Evolutionary conservation across 345 rosid genomes (phyloP).

Genomic region (Boechera divaricarpa): DNA sequence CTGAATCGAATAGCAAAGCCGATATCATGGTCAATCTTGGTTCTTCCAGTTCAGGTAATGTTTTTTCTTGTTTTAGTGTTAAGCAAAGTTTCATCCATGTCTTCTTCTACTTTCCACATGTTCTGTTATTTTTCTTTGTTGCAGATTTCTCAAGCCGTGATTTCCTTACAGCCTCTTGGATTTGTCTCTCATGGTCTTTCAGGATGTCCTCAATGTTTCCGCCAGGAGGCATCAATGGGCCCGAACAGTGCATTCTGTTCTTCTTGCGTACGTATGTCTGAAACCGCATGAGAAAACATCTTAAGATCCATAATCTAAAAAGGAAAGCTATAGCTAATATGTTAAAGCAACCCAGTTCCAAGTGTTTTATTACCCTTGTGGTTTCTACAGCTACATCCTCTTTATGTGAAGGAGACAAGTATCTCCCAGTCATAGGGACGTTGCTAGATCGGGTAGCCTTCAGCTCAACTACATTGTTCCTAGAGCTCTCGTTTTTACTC

Average conservation of each 20-base stretch:
- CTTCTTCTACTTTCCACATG: constrained; percentile 33
- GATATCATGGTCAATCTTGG: not conserved
- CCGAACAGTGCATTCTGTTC: constrained; percentile 82
- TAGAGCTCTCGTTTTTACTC: constrained; percentile 42
- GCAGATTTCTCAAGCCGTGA: constrained; percentile 69
- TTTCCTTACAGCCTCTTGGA: constrained; percentile 90
- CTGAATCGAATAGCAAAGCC: not conserved
- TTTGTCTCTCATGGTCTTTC: constrained; percentile 89
- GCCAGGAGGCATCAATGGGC: constrained; percentile 94
- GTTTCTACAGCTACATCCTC: constrained; percentile 36
- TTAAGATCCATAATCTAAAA: constrained; percentile 17
- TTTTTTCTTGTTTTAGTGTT: constrained; percentile 15
- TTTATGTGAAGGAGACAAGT: constrained; percentile 45
- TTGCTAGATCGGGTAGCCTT: constrained; percentile 38
- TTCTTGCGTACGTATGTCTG: constrained; percentile 72
- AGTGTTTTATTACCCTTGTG: constrained; percentile 48
- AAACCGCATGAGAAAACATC: constrained; percentile 28
- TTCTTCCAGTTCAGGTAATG: constrained; percentile 13
- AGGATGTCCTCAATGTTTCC: constrained; percentile 88
- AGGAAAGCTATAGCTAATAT: not conserved
- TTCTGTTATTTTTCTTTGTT: constrained; percentile 48
- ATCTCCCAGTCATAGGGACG: constrained; percentile 24
- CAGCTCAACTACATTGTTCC: constrained; percentile 30
- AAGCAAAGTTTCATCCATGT: constrained; percentile 16
- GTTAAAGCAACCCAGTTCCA: not conserved